A percentile compares a stretch with the other conserved stretches of the same genome.
These are phyloP conservation scores for Phoenix dactylifera DNA, from an alignment of 176 grass and related monocot species.

Conservation along the genomic window DNA sequence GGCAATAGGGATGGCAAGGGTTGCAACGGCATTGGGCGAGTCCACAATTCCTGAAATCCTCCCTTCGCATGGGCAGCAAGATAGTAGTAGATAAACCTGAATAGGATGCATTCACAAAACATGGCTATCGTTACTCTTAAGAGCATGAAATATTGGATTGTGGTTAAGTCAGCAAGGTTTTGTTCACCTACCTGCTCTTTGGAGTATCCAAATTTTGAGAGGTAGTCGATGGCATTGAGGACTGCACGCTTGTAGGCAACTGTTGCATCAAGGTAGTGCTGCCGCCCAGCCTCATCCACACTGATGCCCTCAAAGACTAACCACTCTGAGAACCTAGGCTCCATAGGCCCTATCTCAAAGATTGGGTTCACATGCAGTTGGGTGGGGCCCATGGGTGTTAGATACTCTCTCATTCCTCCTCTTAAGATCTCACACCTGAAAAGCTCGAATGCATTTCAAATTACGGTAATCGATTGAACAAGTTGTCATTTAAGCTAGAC, in stretches of 20 bases:
- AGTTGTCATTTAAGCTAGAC: too few species aligned
- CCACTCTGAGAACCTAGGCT: conserved; percentile 89
- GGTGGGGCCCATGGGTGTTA: conserved; percentile 80
- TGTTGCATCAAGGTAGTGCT: conserved; percentile 86
- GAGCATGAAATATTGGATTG: too few species aligned
- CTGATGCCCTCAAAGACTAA: conserved; percentile 96
- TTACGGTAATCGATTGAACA: too few species aligned
- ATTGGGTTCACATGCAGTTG: conserved; percentile 83
- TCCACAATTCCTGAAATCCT: conserved; percentile 95
- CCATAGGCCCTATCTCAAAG: conserved; percentile 92
- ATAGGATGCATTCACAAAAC: neutral
- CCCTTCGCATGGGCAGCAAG: conserved; percentile 89
- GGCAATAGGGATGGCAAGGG: conserved; percentile 75
- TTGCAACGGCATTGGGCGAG: conserved; percentile 73
- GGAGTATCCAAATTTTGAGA: conserved; percentile 85
- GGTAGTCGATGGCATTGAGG: conserved; percentile 88
- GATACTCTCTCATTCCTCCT: conserved; percentile 86
- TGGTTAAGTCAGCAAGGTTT: too few species aligned
- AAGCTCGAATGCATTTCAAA: too few species aligned
- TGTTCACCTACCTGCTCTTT: conserved; percentile 66
- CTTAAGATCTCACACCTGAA: conserved; percentile 85
- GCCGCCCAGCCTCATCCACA: conserved; percentile 77
- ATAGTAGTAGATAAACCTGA: conserved; percentile 78
- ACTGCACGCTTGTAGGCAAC: conserved; percentile 83
- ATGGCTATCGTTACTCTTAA: too few species aligned